Evolutionary conservation across 805 yeast species (phyloP), one percentile per base, ranked within the genome.

Genomic region (Candida verbasci): DNA sequence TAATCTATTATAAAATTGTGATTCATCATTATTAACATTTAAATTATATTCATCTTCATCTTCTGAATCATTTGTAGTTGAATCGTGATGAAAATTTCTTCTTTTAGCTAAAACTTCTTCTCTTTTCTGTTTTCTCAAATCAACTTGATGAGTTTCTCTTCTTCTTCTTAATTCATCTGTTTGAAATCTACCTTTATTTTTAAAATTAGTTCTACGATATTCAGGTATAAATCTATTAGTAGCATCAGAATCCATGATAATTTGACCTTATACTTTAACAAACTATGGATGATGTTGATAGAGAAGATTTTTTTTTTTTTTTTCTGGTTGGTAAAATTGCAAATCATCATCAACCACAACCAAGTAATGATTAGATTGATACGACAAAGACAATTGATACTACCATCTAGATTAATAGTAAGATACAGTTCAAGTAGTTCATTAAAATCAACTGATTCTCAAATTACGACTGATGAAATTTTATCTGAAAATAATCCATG

Each of bases 91-190:
- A 56, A 82, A 78, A 61, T 86, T 88, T 69, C 98, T 82, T 72
- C 97, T 83, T 68, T 93, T 93, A 26, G 95, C 81, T 49, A 93
- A 72, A 39, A 86, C 84, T 60, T 93, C 97, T 58, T 93, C 98
- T 58, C 98, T 80, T 63, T 89, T 89, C 44, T 89, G 95, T 69
- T 94, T 93, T 68, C 98, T 78, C 54, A 93, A 74, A 60, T 89
- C 97, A 42, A 93, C 94, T 65, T 91, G 97, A 53, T 91, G 96
- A 40, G 86, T 94, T 62, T 91, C 98, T 62, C 97, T 83, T 60
- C 98, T 84, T 63, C 97, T 88, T 64, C 98, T 86, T 52, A 93
- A 78, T 71, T 93, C 98, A 59, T 93, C 98, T 41, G 87, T 86
- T 53, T 85, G 84, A 58, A 93, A 93, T 56, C 95, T 79, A 45